Evolutionary conservation across 2,329 filamentous ascomycete species (phyloP), one percentile per base, ranked within the genome.

Genomic region (Ilyonectria mors-panacis): DNA sequence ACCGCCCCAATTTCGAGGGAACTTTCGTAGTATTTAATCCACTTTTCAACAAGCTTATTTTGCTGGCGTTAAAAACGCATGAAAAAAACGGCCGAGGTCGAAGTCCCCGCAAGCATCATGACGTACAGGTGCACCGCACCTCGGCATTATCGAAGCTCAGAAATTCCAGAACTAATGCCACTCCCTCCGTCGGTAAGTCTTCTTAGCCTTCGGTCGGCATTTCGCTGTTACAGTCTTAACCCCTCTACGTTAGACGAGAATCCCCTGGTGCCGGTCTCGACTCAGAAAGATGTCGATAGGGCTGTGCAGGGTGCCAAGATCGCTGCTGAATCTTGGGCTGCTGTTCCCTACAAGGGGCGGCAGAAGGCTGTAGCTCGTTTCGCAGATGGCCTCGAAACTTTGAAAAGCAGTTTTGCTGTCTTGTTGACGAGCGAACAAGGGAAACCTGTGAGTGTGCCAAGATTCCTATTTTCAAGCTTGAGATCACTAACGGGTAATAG

Each of bases 371-470:
- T 59, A 4, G 6, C 35, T 2, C n/a, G 28, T 1, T 59, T 19
- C 17, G 45, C 45, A 12, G 56, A 50, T 50, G 26, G 23, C 6
- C 47, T 50, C 23, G 23, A 28, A 4, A 26, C 17, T 15, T 26
- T 28, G 15, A 50, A 3, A 15, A 23, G 9, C 7, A 26, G 7
- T 4, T 50, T 50, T 30, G 26, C 47, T 6, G 15, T 17, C 7
- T 30, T 50, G 47, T 37, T 59, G 17, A 33, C 26, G 4, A 13
- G 10, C 6, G 56, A 59, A 26, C 39, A 47, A 9, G 56, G 56
- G 1, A 59, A 50, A 23, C 56, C 56, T 19, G 55, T 58, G 26
- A 26, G 55, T 58, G 26, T 17, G 6, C 73, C 79, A 1, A 15
- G 4, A n/a, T n/a, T 30, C 6, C 26, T 28, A 13, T n/a, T 42